Evolutionary conservation across 371 early-diverging fungal species (phyloP), one percentile per base, ranked within the genome.

Genomic region (Batrachochytrium dendrobatidis): DNA sequence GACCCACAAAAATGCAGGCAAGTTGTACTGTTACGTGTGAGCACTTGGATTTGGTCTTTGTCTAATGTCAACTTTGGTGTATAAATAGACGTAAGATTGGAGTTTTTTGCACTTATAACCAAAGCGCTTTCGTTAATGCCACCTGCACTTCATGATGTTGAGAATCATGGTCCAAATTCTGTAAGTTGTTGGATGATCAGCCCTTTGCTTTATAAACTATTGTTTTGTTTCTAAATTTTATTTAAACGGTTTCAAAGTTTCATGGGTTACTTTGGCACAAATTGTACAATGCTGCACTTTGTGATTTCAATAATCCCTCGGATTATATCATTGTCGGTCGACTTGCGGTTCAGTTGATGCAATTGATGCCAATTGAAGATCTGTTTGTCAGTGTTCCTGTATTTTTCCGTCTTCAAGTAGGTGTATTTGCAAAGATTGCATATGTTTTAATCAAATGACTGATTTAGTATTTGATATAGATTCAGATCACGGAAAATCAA

Each of bases 331-430:
- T 82, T 2, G 59, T 88, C 28, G 75, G 77, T 1, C 64, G 80
- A 8, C 58, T 87, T 10, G 61, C 76, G n/a, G 72, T 79, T 1
- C 43, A 82, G 53, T 77, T 59, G 45, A 12, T 82, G 20, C 66
- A 70, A 39, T 70, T 72, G 5, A 84, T 84, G 58, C 76, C 77
- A 26, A 72, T 72, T 10, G 85, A 83, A 51, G 86, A 80, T 26
- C 72, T 86, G 17, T 78, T 83, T 63, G 70, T 78, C 10, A 78
- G 79, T 0, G 64, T 85, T 0, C 86, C 87, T 1, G 64, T 90
- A 15, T 55, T 87, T 0, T 86, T 87, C 64, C 74, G 80, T 34
- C 59, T 65, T 0, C 65, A 68, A 51, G 67, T 66, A 33, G 18
- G 46, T 7, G 0, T 46, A 43, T 43, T 15, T 53, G 10, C n/a